phyloP scores from a whole-genome alignment of 306 rosid genomes.

The Quillaja saponaria region DNA sequence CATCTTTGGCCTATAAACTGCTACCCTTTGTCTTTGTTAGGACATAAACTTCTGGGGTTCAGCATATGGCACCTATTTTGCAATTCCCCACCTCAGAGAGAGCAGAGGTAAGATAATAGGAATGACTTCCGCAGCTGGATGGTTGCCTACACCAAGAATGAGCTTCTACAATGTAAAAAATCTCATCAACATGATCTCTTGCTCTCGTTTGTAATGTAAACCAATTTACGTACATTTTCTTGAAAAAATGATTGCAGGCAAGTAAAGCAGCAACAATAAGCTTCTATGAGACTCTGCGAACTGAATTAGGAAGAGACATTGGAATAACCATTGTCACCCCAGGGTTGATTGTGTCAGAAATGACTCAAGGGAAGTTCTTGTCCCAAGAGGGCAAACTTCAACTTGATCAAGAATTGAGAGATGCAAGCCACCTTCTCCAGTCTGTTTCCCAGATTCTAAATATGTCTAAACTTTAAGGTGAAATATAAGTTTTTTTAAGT shows the following conservation, averaged over 20 bases:
- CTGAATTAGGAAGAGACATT: slow-evolving; percentile 57
- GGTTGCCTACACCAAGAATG: slow-evolving; percentile 52
- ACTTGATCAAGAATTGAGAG: slow-evolving; percentile 57
- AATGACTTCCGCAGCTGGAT: slow-evolving; percentile 56
- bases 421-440: slow-evolving; percentile 37
- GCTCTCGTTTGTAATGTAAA: background rate
- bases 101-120: slow-evolving; percentile 59
- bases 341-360: slow-evolving; percentile 59
- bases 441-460: background rate
- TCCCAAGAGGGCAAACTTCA: slow-evolving; percentile 43
- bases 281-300: slow-evolving; percentile 59
- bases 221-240: background rate
- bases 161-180: slow-evolving; percentile 56
- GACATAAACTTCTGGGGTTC: slow-evolving; percentile 73
- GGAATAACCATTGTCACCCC: slow-evolving; percentile 69
- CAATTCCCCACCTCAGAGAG: slow-evolving; percentile 55
- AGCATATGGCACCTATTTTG: slow-evolving; percentile 47
- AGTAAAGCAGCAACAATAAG: slow-evolving; percentile 65
- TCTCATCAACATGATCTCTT: slow-evolving; percentile 4
- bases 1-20: background rate
- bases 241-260: slow-evolving; percentile 41
- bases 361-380: slow-evolving; percentile 61
- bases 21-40: slow-evolving; percentile 26
- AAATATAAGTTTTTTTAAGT: no score
- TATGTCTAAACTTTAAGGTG: background rate